Percentiles rank a stretch among this genome's conserved stretches.
Evolutionary conservation across 768 basidiomycete species (phyloP).

Genomic region (Sarcomyxa edulis): DNA sequence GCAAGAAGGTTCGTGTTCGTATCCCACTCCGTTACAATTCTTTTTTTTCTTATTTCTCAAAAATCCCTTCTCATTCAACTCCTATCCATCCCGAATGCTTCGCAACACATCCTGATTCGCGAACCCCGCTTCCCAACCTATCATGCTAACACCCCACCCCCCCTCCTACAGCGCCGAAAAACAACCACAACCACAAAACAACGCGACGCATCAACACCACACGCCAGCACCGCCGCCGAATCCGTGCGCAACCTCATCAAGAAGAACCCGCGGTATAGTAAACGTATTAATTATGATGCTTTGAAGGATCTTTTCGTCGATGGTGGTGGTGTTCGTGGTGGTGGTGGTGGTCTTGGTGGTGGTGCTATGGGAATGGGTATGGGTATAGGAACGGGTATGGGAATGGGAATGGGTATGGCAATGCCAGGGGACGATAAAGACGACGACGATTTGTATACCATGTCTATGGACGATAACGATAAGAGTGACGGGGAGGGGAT

Average conservation of each 20-base stretch:
- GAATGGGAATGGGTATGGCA: background rate
- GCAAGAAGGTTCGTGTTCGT: slow-evolving; percentile 79
- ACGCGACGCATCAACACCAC: slow-evolving; percentile 67
- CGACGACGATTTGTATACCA: slow-evolving; percentile 12
- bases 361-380: background rate
- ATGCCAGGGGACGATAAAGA: background rate
- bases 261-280: slow-evolving; percentile 85
- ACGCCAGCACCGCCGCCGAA: slow-evolving; percentile 70
- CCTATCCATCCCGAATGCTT: slow-evolving; percentile 9
- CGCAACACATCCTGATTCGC: no score
- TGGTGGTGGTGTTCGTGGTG: slow-evolving; percentile 22
- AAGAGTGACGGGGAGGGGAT: slow-evolving; percentile 32
- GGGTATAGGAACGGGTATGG: background rate
- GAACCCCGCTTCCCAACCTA: slow-evolving; percentile 2
- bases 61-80: slow-evolving; percentile 10
- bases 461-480: slow-evolving; percentile 35
- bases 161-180: slow-evolving; percentile 58
- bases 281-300: slow-evolving; percentile 91
- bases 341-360: background rate
- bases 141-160: slow-evolving; percentile 6
- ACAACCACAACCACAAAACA: slow-evolving; percentile 46
- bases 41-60: slow-evolving; percentile 22
- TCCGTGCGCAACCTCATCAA: slow-evolving; percentile 73
- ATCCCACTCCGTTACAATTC: slow-evolving; percentile 29
- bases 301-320: slow-evolving; percentile 74